Evolutionary conservation across 2,329 filamentous ascomycete genomes (phyloP).

Genomic region (Elsinoe necatrix): DNA sequence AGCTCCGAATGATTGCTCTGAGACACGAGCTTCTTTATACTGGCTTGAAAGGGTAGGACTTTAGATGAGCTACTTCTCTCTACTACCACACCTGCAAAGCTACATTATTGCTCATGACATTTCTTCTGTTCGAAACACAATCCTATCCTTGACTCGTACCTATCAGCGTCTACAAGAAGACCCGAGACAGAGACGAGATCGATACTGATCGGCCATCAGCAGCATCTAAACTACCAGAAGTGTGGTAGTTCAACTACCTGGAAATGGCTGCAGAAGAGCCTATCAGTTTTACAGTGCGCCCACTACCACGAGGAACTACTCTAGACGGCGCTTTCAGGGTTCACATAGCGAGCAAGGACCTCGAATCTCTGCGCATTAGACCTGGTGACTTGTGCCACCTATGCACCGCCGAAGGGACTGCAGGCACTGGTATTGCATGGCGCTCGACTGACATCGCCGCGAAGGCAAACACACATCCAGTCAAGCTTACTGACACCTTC

Average conservation of each 20-base stretch:
- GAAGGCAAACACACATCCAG: slow-evolving; percentile 58
- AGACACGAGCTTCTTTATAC: slow-evolving; percentile 13
- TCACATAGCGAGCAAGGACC: slow-evolving; percentile 47
- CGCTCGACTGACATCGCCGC: slow-evolving; percentile 42
- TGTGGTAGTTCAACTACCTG: neutral
- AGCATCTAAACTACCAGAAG: neutral
- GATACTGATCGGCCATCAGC: neutral
- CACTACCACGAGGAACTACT: slow-evolving; percentile 40
- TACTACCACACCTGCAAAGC: neutral
- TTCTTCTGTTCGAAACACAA: neutral
- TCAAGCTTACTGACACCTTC: slow-evolving; percentile 63
- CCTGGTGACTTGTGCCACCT: slow-evolving; percentile 53
- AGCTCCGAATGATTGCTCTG: neutral
- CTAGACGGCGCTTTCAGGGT: slow-evolving; percentile 53
- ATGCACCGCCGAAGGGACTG: slow-evolving; percentile 34
- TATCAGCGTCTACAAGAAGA: neutral
- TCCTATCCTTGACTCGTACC: neutral
- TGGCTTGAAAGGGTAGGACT: slow-evolving; percentile 1
- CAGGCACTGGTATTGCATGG: slow-evolving; percentile 57
- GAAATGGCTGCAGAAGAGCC: slow-evolving; percentile 16
- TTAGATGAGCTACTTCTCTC: neutral
- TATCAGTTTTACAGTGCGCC: slow-evolving; percentile 44
- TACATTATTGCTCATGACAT: neutral
- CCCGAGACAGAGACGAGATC: neutral
- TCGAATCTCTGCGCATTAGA: slow-evolving; percentile 47